Base-by-base conservation (phyloP, 1,139 yeast genomes). In the Pichia sp. region DNA sequence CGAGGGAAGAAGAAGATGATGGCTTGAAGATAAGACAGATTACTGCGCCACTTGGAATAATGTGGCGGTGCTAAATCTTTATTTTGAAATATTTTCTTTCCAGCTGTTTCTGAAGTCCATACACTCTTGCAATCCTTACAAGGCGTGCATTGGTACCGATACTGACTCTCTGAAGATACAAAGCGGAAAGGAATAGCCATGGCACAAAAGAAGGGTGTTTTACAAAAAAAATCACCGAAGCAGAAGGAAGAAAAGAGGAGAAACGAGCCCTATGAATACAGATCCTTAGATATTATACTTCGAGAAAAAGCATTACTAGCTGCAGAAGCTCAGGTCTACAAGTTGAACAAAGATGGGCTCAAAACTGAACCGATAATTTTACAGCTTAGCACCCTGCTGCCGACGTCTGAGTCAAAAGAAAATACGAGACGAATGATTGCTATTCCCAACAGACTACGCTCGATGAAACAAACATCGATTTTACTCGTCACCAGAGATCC, bases 401-500 rank as follows among this genome's bases (percentile, higher is more conserved):
- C 80, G 34, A 70, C 84, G 19, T 66, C 79, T 4, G 67, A 70
- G 41, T 60, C 71, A 22, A 80, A 78, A 53, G 89, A 84, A 58
- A 75, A 77, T 57, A 74, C 79, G 1, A 89, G 91, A 3, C 69
- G 91, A 56, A 79, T 86, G 44, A 75, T 86, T 39, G 86, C 88
- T 1, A 57, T 86, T n/a, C 73, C 78, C 0, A 71, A 78, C 55
- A 73, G 78, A 51, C 67, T 79, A 52, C 78, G 73, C 57, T 74
- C 72, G 53, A 65, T 76, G 3, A 75, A 73, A 23, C 75, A 74
- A 31, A 71, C 77, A 52, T 71, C 81, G 31, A 76, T 85, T 4
- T 65, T 85, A 8, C 69, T 86, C 34, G 74, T 86, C 13, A 82
- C 90, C 6, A 85, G 83, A 59, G 90, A 85, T 62, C 89, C 90